Conservation (phyloP, 2,329 filamentous ascomycete species). For the Curvularia sp. region DNA sequence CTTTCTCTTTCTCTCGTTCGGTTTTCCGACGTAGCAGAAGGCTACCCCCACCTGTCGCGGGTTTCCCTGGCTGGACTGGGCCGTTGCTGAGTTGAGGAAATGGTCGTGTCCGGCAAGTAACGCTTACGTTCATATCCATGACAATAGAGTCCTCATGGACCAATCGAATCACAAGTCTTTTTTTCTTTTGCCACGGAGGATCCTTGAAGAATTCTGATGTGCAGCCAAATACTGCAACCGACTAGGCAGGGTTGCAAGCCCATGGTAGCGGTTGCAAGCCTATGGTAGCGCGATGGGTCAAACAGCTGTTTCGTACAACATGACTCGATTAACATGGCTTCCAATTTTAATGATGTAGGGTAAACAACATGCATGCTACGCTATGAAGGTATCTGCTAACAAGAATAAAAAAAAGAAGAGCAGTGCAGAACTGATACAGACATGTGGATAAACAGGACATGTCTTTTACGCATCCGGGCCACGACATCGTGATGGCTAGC, state of each 20-base stretch:
- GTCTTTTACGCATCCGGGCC: constrained; percentile 20
- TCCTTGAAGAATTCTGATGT: neutral
- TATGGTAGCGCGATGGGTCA: neutral
- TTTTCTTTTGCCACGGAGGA: neutral
- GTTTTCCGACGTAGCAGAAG: neutral
- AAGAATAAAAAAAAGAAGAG: neutral
- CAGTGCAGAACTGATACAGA: neutral
- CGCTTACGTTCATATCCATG: neutral
- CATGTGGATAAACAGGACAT: constrained; percentile 18
- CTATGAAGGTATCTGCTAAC: constrained; percentile 21
- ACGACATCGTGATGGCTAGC: neutral
- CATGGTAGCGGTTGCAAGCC: neutral
- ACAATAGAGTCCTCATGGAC: neutral
- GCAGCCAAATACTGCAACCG: neutral
- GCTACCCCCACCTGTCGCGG: neutral
- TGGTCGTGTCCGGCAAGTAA: neutral
- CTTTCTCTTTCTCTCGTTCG: neutral
- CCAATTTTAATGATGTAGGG: neutral
- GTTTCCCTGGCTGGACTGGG: too few relatives aligned
- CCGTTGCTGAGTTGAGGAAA: neutral
- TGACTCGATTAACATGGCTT: neutral
- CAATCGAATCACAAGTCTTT: neutral
- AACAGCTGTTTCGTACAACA: neutral
- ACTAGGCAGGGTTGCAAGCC: neutral
- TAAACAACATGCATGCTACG: constrained; percentile 4